Percentiles rank a stretch among this genome's conserved stretches.
phyloP scores from a whole-genome alignment of 2,329 filamentous ascomycete species.

The Xylariomycetidae sp. region DNA sequence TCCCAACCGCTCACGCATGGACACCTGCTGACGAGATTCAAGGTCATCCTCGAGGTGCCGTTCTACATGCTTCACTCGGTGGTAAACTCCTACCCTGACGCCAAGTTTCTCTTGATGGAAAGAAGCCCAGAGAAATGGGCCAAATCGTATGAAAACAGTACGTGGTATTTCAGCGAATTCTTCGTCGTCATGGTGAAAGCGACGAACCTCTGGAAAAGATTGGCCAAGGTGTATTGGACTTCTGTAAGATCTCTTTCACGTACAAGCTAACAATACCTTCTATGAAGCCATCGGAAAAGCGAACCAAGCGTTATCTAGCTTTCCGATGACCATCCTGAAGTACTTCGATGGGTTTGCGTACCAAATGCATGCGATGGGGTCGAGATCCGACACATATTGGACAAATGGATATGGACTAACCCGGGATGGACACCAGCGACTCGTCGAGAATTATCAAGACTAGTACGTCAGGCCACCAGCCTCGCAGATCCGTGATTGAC shows the following conservation, averaged over 20 bases:
- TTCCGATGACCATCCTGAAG: conserved; percentile 22
- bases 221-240: no score
- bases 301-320: background rate
- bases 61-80: background rate
- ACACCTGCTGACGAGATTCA: no score
- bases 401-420: conserved; percentile 15
- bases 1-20: no score
- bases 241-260: no score
- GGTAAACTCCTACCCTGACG: background rate
- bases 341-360: conserved; percentile 17
- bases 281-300: no score
- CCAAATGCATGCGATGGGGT: conserved; percentile 6
- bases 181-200: no score
- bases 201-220: no score
- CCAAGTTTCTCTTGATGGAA: background rate
- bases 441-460: conserved; percentile 17
- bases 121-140: conserved; percentile 25
- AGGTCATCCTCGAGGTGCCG: background rate
- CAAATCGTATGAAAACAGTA: conserved; percentile 24
- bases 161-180: no score
- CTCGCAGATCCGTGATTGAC: background rate
- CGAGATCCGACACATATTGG: conserved; percentile 1
- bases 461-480: conserved; percentile 15
- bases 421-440: conserved; percentile 11
- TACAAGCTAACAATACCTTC: no score